A percentile compares a stretch with the other conserved stretches of the same genome.
These are phyloP conservation scores for Teunomyces cretensis DNA, from an alignment of 805 yeast species.

Conservation along the genomic window DNA sequence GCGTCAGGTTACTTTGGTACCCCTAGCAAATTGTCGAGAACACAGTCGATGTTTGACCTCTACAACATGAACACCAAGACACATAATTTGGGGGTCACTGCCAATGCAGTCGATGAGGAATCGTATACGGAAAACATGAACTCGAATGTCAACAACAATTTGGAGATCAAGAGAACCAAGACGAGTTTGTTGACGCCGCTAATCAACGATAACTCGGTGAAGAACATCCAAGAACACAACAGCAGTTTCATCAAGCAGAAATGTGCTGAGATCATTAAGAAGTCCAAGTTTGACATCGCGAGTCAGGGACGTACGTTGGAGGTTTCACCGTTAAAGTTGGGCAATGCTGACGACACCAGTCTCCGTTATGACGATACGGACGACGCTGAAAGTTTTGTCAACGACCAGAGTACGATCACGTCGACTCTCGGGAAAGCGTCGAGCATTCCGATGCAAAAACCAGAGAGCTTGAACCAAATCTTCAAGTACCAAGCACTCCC, in stretches of 20 bases:
- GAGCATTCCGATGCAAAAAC: too few species aligned
- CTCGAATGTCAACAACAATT: neutral
- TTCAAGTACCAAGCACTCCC: conserved; percentile 14
- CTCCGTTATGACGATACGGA: conserved; percentile 6
- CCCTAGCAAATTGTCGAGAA: conserved; percentile 26
- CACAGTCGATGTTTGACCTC: conserved; percentile 37
- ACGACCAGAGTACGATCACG: conserved; percentile 13
- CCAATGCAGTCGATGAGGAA: neutral
- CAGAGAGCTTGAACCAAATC: neutral
- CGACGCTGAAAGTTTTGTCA: conserved; percentile 6
- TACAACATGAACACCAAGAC: conserved; percentile 8
- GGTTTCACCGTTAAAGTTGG: neutral
- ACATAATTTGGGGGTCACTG: neutral
- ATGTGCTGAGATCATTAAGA: conserved; percentile 25
- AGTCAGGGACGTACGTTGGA: conserved; percentile 4
- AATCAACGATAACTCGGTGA: conserved; percentile 14
- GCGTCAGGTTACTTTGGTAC: conserved; percentile 7
- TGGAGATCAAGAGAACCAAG: conserved; percentile 14
- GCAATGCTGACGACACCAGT: neutral
- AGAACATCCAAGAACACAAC: conserved; percentile 21
- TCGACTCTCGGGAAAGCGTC: neutral
- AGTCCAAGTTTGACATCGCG: neutral
- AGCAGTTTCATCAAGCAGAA: conserved; percentile 17
- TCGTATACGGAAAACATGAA: neutral
- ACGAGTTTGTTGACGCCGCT: conserved; percentile 24